phyloP scores from a whole-genome alignment of 768 basidiomycete species.

The Pleurotus citrinopileatus region DNA sequence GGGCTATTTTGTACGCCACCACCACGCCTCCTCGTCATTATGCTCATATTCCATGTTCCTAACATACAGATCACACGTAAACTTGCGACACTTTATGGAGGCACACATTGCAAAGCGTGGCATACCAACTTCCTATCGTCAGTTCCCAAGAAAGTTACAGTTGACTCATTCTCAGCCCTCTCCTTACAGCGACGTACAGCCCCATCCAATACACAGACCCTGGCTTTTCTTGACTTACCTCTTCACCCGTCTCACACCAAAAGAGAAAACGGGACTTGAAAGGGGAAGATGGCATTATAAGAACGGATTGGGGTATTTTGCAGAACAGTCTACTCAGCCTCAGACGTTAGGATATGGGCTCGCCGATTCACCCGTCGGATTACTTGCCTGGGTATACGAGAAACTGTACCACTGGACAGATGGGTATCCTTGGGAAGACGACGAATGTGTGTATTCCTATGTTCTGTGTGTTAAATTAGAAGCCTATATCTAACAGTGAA shows the following conservation, averaged over 20 bases:
- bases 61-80: conserved; percentile 22
- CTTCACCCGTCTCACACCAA: conserved; percentile 2
- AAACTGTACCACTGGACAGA: conserved; percentile 49
- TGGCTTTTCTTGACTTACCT: conserved; percentile 7
- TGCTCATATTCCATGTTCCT: neutral
- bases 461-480: too few species aligned
- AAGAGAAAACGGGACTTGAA: conserved; percentile 32
- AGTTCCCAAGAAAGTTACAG: neutral
- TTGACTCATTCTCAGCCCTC: neutral
- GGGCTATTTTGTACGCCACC: conserved; percentile 16
- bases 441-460: conserved; percentile 1
- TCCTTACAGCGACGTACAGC: neutral
- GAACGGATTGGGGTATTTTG: conserved; percentile 23
- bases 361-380: conserved; percentile 42
- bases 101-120: conserved; percentile 46
- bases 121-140: conserved; percentile 48
- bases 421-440: conserved; percentile 53
- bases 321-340: conserved; percentile 28
- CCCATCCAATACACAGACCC: conserved; percentile 4
- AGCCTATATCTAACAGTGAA: too few species aligned
- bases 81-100: conserved; percentile 27
- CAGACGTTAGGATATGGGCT: conserved; percentile 40
- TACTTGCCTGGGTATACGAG: conserved; percentile 46
- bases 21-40: neutral
- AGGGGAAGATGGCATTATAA: conserved; percentile 25